Base-by-base conservation (phyloP, 208 protist species). In the Acanthamoeba divionensis region DNA sequence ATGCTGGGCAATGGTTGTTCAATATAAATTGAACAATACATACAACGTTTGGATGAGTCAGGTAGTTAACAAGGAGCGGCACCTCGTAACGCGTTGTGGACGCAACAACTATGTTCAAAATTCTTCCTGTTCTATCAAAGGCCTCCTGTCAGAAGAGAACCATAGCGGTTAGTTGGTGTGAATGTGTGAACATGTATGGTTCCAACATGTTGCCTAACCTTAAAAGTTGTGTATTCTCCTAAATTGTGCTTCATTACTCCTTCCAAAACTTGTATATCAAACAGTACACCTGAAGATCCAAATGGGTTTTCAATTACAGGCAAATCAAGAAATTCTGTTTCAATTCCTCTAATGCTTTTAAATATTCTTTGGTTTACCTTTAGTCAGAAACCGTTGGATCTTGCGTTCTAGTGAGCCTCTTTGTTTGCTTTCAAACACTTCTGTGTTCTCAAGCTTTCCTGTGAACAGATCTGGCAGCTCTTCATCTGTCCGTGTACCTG, bases 11-110 rank as follows among this genome's bases (percentile, higher is more conserved):
- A 15, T 57, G 62, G 15, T 29, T n/a, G 26, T 31, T 24, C 8
- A 67, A 7, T 7, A 24, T 13, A 9, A 9, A 29, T 21, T 9
- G 71, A 24, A 29, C 15, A 75, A 24, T 44, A 52, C 83, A 36
- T 12, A 92, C 45, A 2, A 95, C 93, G 65, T 95, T 67, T 24
- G 93, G 93, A 24, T 88, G 73, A 0, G 93, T 94, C 45, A 95
- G 62, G 60, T 94, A 93, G 89, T 95, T 95, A 57, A 95, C 91
- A 26, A 95, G 57, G 26, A 47, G 52, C 5, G 93, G 91, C 2
- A 54, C 5, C 77, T 92, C 91, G n/a, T 41, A 45, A 4, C 79
- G 21, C 13, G 57, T 75, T 21, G 75, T 63, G 9, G 52, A 50
- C 10, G 52, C 45, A 21, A 95, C 77, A n/a, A 65, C 89, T 47